These are phyloP conservation scores for Symbiodinium pilosum DNA, from an alignment of 73 alveolate genomes.

Conservation along the genomic window DNA sequence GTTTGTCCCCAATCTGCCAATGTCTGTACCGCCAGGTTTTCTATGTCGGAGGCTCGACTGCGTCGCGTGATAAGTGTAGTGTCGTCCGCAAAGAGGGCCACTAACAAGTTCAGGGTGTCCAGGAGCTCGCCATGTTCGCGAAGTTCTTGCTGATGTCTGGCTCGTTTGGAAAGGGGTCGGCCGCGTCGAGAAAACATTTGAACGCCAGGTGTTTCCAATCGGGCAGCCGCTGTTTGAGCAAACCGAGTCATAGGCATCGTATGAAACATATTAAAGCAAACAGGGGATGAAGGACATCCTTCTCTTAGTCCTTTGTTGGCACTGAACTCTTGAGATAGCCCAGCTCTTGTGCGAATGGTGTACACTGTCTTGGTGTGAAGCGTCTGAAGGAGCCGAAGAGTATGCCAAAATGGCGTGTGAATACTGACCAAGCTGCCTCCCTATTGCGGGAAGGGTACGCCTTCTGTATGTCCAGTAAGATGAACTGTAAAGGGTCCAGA, in stretches of 20 bases:
- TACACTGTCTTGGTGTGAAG: background rate
- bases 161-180: background rate
- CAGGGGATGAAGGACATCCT: constrained; percentile 30
- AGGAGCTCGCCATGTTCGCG: background rate
- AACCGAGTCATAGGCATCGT: background rate
- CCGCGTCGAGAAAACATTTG: background rate
- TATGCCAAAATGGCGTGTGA: background rate
- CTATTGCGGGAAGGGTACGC: background rate
- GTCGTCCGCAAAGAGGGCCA: background rate
- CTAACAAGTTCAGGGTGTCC: background rate
- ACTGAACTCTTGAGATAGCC: background rate
- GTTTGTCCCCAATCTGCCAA: constrained; percentile 1
- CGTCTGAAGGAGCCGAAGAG: background rate
- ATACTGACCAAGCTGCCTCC: background rate
- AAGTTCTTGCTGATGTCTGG: background rate
- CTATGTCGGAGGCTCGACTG: background rate
- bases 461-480: background rate
- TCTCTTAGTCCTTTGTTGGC: background rate
- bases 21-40: background rate
- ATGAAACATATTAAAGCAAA: background rate
- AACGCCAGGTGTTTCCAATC: background rate
- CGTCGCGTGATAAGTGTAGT: background rate
- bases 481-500: background rate
- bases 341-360: background rate
- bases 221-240: background rate